Conservation (phyloP, 2,329 filamentous ascomycete genomes). For the Exophiala sp. region DNA sequence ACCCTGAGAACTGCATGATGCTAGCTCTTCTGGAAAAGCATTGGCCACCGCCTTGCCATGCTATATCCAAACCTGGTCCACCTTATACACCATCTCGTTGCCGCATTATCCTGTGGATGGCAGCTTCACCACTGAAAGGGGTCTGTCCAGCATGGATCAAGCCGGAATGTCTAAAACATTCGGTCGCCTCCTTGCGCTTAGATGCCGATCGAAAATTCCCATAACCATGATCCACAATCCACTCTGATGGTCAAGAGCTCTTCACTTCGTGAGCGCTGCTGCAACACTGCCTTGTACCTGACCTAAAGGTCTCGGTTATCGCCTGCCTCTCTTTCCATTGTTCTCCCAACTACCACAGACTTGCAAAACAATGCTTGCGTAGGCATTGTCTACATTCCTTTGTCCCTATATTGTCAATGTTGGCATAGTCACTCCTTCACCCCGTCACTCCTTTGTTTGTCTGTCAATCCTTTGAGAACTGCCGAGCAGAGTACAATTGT, state of each 20-base stretch:
- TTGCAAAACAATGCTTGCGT: conserved; percentile 21
- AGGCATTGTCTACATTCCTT: conserved; percentile 23
- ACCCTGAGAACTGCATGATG: conserved; percentile 16
- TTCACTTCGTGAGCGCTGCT: conserved; percentile 12
- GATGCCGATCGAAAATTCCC: conserved; percentile 24
- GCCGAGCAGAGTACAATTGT: conserved; percentile 8
- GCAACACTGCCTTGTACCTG: conserved; percentile 5
- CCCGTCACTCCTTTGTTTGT: conserved; percentile 19
- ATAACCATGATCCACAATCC: conserved; percentile 21
- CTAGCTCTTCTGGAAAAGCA: conserved; percentile 2
- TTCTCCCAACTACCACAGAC: conserved; percentile 11
- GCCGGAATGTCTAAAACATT: conserved; percentile 11
- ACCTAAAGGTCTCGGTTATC: conserved; percentile 22
- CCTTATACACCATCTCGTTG: background rate
- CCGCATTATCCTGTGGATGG: conserved; percentile 12
- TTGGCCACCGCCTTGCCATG: conserved; percentile 13
- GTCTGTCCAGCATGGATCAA: conserved; percentile 17
- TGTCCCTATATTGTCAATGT: conserved; percentile 20
- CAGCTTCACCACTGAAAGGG: conserved; percentile 11
- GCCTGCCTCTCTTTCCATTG: conserved; percentile 20
- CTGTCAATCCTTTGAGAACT: conserved; percentile 18
- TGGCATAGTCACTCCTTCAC: conserved; percentile 22
- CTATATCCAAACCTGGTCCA: conserved; percentile 7
- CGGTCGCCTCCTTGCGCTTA: conserved; percentile 24
- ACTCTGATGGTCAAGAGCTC: conserved; percentile 14